Conservation (phyloP, 2,329 filamentous ascomycete genomes). For the Alternaria solani region DNA sequence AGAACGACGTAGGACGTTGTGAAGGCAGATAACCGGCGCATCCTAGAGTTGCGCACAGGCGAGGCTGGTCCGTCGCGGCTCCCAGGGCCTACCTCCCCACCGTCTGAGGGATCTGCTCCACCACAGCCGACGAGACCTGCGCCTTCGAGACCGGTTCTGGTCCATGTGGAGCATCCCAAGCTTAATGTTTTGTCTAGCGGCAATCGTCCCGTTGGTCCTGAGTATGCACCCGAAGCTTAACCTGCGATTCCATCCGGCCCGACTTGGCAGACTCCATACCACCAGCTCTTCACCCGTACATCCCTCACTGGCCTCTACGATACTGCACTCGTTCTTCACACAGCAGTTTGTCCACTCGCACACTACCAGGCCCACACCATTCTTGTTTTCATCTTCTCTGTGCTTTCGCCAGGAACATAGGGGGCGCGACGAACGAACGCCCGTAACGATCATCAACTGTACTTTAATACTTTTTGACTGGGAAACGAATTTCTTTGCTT, state of each 20-base stretch:
- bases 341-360: neutral
- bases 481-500: slow-evolving; percentile 2
- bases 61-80: neutral
- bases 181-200: neutral
- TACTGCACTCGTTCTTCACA: neutral
- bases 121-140: neutral
- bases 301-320: neutral
- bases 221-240: neutral
- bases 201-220: neutral
- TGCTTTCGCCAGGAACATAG: neutral
- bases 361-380: neutral
- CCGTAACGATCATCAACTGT: neutral
- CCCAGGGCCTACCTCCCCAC: neutral
- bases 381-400: neutral
- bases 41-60: neutral
- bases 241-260: neutral
- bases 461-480: neutral
- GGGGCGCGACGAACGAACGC: neutral
- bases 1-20: neutral
- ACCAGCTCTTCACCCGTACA: neutral
- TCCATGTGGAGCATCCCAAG: neutral
- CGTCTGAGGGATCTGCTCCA: neutral
- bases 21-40: neutral
- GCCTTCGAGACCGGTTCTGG: neutral
- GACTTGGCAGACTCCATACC: neutral